These are phyloP conservation scores for Cucurbita pepo DNA, from an alignment of 306 rosid genomes.

Conservation along the genomic window DNA sequence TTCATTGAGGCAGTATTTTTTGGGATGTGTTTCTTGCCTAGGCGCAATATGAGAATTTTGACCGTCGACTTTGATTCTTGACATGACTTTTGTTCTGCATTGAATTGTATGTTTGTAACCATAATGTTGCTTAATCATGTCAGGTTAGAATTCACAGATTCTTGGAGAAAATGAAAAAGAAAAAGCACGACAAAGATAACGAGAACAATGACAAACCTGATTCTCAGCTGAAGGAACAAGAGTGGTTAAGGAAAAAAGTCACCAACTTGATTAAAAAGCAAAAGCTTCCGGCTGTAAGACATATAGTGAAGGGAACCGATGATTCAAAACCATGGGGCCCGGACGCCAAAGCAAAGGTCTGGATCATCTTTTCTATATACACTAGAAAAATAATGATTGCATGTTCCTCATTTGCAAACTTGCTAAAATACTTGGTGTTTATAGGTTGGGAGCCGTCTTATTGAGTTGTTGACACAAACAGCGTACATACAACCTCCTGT, in stretches of 20 bases:
- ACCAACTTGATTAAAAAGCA: conserved; percentile 62
- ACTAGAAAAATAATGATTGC: neutral
- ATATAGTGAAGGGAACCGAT: conserved; percentile 33
- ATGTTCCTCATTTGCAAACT: conserved; percentile 2
- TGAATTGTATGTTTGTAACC: conserved; percentile 5
- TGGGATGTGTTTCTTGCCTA: neutral
- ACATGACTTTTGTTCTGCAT: neutral
- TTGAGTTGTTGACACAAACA: conserved; percentile 67
- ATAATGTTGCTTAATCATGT: conserved; percentile 14
- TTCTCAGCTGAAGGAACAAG: conserved; percentile 25
- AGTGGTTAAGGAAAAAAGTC: conserved; percentile 60
- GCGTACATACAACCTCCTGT: conserved; percentile 83
- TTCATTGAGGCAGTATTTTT: neutral
- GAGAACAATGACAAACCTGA: conserved; percentile 20
- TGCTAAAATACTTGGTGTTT: neutral
- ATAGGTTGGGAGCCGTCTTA: conserved; percentile 85
- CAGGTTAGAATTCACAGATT: conserved; percentile 78
- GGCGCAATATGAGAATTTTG: neutral
- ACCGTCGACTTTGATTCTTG: neutral
- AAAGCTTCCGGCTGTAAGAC: conserved; percentile 41
- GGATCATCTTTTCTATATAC: conserved; percentile 9
- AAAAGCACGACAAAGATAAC: conserved; percentile 25
- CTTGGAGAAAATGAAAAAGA: conserved; percentile 48
- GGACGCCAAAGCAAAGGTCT: conserved; percentile 56
- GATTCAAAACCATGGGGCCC: conserved; percentile 58